These are phyloP conservation scores for Didymosphaeria variabile DNA, from an alignment of 2,329 filamentous ascomycete genomes.

Conservation along the genomic window DNA sequence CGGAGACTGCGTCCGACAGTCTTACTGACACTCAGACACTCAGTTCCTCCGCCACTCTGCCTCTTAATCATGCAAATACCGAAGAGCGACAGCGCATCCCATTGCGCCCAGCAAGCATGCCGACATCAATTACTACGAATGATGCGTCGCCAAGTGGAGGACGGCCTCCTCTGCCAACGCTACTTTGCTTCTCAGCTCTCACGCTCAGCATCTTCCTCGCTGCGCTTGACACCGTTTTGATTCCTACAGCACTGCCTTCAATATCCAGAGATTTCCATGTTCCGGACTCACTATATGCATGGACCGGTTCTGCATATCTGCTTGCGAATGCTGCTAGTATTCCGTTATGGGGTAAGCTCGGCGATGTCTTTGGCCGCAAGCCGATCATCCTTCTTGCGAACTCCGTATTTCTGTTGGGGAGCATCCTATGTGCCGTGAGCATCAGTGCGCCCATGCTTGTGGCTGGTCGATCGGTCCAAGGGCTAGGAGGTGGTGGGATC, in stretches of 20 bases:
- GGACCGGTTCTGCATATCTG: slow-evolving; percentile 68
- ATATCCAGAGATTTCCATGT: slow-evolving; percentile 69
- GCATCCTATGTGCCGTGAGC: slow-evolving; percentile 60
- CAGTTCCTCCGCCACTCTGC: neutral
- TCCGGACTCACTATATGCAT: slow-evolving; percentile 75
- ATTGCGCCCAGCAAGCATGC: slow-evolving; percentile 10
- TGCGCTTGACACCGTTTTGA: slow-evolving; percentile 63
- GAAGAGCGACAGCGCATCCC: slow-evolving; percentile 6
- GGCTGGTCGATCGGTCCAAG: slow-evolving; percentile 62
- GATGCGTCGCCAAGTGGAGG: neutral
- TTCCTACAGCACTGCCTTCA: slow-evolving; percentile 72
- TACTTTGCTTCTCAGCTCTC: slow-evolving; percentile 42
- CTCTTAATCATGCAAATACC: slow-evolving; percentile 2
- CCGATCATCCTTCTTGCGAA: slow-evolving; percentile 46
- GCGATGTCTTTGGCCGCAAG: slow-evolving; percentile 51
- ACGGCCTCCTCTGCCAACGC: slow-evolving; percentile 18
- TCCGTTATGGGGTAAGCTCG: slow-evolving; percentile 54
- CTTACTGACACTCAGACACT: slow-evolving; percentile 7
- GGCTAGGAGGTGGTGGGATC: slow-evolving; percentile 63
- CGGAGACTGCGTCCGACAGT: slow-evolving; percentile 10
- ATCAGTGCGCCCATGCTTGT: slow-evolving; percentile 62
- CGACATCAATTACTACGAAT: slow-evolving; percentile 10
- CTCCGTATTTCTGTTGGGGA: slow-evolving; percentile 58
- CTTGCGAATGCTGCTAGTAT: slow-evolving; percentile 50
- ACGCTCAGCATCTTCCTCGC: slow-evolving; percentile 52